phyloP scores from a whole-genome alignment of 768 basidiomycete species.

The Rhodotorula paludigena region DNA sequence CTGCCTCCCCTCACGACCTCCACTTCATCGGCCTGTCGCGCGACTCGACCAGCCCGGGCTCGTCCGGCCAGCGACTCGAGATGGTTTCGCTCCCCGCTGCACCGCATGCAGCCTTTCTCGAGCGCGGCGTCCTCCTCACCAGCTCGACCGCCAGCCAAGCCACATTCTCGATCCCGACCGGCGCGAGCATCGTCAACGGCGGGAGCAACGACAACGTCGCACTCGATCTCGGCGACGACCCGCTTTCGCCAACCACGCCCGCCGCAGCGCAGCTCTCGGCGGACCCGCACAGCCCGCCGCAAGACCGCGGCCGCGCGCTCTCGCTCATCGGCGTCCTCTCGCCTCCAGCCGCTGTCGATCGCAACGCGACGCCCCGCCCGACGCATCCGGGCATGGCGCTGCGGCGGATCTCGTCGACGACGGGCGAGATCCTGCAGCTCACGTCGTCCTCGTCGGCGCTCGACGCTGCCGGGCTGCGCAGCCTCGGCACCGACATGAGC shows the following conservation, averaged over 20 bases:
- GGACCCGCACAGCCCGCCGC: not conserved
- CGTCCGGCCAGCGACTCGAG: slow-evolving; percentile 28
- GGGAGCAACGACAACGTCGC: not conserved
- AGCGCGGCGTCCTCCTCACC: slow-evolving; percentile 16
- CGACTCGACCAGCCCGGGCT: slow-evolving; percentile 27
- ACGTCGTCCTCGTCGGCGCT: not conserved
- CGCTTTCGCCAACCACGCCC: not conserved
- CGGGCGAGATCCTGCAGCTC: not conserved
- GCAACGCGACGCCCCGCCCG: slow-evolving; percentile 25
- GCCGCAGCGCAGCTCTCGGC: not conserved
- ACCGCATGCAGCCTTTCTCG: slow-evolving; percentile 16
- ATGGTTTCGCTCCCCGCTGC: not conserved
- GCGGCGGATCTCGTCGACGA: slow-evolving; percentile 12
- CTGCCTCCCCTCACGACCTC: slow-evolving; percentile 5
- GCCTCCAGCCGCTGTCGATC: slow-evolving; percentile 1
- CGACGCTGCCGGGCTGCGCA: not conserved
- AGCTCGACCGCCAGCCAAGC: not conserved
- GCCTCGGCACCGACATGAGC: slow-evolving; percentile 22
- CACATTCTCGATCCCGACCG: not conserved
- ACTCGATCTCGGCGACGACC: not conserved
- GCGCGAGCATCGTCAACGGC: not conserved
- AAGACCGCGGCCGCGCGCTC: slow-evolving; percentile 3
- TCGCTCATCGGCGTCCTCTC: slow-evolving; percentile 1
- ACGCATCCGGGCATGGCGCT: not conserved
- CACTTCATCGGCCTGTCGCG: slow-evolving; percentile 33